Conservation (phyloP, 805 yeast genomes). For the Metschnikowia gruessii region DNA sequence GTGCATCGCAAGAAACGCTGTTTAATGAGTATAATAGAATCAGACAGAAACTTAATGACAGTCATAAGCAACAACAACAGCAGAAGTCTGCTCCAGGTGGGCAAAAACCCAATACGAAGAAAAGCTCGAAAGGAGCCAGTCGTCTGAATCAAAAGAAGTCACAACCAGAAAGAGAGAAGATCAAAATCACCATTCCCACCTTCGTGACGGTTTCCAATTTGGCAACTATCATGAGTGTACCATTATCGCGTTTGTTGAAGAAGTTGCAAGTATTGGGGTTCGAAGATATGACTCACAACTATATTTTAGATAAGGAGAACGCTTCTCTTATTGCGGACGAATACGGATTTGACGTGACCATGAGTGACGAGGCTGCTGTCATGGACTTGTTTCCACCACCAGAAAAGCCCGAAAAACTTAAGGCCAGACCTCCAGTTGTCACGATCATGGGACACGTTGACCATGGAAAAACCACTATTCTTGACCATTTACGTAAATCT, state of each 20-base stretch:
- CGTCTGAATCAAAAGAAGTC: not conserved
- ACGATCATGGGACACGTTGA: constrained; percentile 99
- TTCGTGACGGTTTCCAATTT: constrained; percentile 77
- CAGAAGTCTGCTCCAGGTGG: constrained; percentile 1
- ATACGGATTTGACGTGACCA: constrained; percentile 64
- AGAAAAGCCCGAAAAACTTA: constrained; percentile 43
- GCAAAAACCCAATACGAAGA: not conserved
- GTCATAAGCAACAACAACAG: constrained; percentile 15
- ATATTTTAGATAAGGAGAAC: constrained; percentile 80
- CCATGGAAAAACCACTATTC: constrained; percentile 94
- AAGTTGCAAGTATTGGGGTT: constrained; percentile 71
- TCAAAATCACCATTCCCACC: constrained; percentile 58
- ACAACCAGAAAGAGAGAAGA: constrained; percentile 14
- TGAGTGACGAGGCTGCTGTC: constrained; percentile 52
- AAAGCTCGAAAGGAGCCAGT: constrained; percentile 1
- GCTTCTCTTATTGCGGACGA: constrained; percentile 88
- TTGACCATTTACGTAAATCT: constrained; percentile 82
- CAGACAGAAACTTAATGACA: constrained; percentile 20
- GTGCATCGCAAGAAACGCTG: constrained; percentile 9
- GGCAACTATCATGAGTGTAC: constrained; percentile 65
- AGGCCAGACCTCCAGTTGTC: constrained; percentile 85
- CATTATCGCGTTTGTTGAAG: constrained; percentile 56
- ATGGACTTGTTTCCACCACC: constrained; percentile 58
- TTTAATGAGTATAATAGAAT: constrained; percentile 19
- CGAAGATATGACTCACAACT: constrained; percentile 65